These are phyloP conservation scores for Lichtheimia ornata DNA, from an alignment of 371 early-diverging fungal species.

Conservation along the genomic window DNA sequence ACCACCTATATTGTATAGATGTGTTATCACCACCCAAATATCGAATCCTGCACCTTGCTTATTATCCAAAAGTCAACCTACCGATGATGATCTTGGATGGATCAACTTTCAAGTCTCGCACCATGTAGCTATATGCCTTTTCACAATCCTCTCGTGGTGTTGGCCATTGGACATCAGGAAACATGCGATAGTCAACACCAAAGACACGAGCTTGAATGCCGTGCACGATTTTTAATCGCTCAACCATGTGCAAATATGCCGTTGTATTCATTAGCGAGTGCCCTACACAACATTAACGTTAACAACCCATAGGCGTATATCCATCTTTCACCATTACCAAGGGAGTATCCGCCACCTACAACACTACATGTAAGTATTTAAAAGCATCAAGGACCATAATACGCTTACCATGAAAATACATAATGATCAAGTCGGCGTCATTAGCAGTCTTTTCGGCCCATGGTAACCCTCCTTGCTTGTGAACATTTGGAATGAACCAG, in stretches of 20 bases:
- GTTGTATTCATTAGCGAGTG: constrained; percentile 31
- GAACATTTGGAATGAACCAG: constrained; percentile 23
- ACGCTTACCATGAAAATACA: constrained; percentile 35
- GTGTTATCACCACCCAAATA: background rate
- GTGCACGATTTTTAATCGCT: constrained; percentile 18
- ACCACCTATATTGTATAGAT: constrained; percentile 17
- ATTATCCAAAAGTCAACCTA: constrained; percentile 4
- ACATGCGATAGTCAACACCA: constrained; percentile 25
- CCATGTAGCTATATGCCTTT: constrained; percentile 30
- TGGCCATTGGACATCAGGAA: constrained; percentile 20
- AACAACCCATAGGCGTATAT: background rate
- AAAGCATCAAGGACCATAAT: background rate
- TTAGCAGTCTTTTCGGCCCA: constrained; percentile 19
- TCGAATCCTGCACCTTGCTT: background rate
- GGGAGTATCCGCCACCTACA: constrained; percentile 22
- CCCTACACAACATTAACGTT: constrained; percentile 4
- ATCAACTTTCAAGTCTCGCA: constrained; percentile 22
- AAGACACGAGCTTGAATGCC: constrained; percentile 26
- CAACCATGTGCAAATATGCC: constrained; percentile 26
- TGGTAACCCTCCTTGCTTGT: constrained; percentile 2
- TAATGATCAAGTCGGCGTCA: constrained; percentile 26
- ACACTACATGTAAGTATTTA: background rate
- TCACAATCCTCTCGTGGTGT: constrained; percentile 22
- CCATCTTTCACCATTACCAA: constrained; percentile 5
- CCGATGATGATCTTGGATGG: constrained; percentile 32